Evolutionary conservation across 306 rosid species (phyloP), one percentile per base, ranked within the genome.

Genomic region (Quercus aquifolioides): DNA sequence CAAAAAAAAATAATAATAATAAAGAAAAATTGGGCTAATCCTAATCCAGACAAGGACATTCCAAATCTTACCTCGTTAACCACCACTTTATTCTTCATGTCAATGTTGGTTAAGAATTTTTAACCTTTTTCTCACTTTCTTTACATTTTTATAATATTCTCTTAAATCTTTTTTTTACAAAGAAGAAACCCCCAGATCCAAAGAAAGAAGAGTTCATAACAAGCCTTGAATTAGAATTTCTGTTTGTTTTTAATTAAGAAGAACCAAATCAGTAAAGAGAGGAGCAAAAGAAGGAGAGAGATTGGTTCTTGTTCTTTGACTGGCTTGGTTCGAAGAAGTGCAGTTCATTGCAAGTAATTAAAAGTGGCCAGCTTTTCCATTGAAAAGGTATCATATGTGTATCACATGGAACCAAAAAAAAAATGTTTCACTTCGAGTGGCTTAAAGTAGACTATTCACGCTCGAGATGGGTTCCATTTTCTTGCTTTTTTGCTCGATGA

Each of bases 61-160:
- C 84, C 64, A 74, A 78, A 79, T 75, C 82, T 83, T 73, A 74
- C 79, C 86, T 83, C 64, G 85, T 75, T 67, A 83, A 69, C 78
- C 83, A 71, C 78, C 82, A 52, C 86, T 85, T 88, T 84, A 85
- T 86, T 82, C 85, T 55, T 78, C 80, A 11, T 74, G 64, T 83
- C 78, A 83, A 83, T 77, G 80, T 68, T 79, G 30, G 51, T 75
- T 19, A 77, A 72, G 2, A 78, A 56, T 65, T 69, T n/a, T 23
- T 73, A 64, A 74, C 75, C 64, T 80, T 79, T 76, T 17, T 14
- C 62, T 14, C 55, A 64, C 20, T 10, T 69, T 55, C 62, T 65
- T 46, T 71, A 13, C 10, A 71, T 68, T 88, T 84, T 73, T 17
- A 65, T 82, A 81, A 65, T 82, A 81, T 52, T 79, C 57, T 21